These are phyloP conservation scores for Monilinia vaccinii-corymbosi DNA, from an alignment of 2,329 filamentous ascomycete genomes.

Conservation along the genomic window DNA sequence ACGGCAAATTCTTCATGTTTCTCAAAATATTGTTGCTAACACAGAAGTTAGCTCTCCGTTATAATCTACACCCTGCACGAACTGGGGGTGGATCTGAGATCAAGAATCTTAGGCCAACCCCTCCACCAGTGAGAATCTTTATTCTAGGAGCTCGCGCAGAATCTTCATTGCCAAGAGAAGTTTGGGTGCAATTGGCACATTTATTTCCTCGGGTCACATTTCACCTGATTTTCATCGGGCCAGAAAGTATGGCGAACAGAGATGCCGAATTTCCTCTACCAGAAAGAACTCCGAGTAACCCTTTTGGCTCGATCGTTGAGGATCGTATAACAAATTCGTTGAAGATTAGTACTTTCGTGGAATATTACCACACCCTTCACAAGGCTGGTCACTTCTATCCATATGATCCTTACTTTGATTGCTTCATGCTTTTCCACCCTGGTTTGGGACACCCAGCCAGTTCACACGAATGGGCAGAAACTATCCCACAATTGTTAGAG, in stretches of 20 bases:
- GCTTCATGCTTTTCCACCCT: slow-evolving; percentile 93
- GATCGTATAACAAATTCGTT: slow-evolving; percentile 79
- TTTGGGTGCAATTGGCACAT: slow-evolving; percentile 90
- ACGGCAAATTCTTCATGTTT: slow-evolving; percentile 31
- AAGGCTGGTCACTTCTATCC: slow-evolving; percentile 83
- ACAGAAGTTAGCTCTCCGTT: slow-evolving; percentile 61
- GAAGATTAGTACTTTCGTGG: slow-evolving; percentile 96
- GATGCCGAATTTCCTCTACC: slow-evolving; percentile 90
- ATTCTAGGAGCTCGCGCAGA: slow-evolving; percentile 94
- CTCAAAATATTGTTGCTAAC: not conserved
- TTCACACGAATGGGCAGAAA: slow-evolving; percentile 89
- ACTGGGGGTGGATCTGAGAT: slow-evolving; percentile 65
- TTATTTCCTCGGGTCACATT: slow-evolving; percentile 89
- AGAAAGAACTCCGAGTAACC: slow-evolving; percentile 73
- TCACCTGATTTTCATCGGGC: slow-evolving; percentile 89
- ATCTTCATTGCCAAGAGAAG: slow-evolving; percentile 85
- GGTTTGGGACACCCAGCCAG: slow-evolving; percentile 90
- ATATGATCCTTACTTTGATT: slow-evolving; percentile 97
- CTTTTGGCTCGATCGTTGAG: slow-evolving; percentile 89
- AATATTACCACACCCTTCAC: slow-evolving; percentile 97
- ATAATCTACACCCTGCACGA: slow-evolving; percentile 82
- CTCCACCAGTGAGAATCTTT: slow-evolving; percentile 85
- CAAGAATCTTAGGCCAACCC: slow-evolving; percentile 71
- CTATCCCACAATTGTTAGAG: slow-evolving; percentile 79
- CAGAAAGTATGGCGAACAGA: slow-evolving; percentile 90